Evolutionary conservation across 768 basidiomycete genomes (phyloP).

Genomic region (Ramaria rubella): DNA sequence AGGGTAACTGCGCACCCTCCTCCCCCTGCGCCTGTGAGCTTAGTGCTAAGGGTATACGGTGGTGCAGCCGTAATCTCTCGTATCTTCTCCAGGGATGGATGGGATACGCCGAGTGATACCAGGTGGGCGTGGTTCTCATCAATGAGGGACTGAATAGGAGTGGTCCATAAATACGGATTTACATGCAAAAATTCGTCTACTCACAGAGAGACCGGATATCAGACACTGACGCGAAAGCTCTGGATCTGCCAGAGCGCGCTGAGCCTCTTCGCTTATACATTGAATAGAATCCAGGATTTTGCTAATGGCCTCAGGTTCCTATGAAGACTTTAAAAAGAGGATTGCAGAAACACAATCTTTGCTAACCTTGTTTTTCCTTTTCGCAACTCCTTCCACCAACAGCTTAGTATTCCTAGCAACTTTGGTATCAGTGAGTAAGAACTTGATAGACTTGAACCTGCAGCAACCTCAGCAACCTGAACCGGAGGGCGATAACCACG

Average conservation of each 20-base stretch:
- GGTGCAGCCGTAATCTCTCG: conserved; percentile 55
- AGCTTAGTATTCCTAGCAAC: conserved; percentile 92
- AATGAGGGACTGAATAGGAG: conserved; percentile 57
- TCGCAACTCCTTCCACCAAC: conserved; percentile 83
- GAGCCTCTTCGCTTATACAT: conserved; percentile 76
- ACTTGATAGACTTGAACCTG: conserved; percentile 86
- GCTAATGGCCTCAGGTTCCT: conserved; percentile 84
- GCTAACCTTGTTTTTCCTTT: conserved; percentile 53
- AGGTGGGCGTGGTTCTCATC: conserved; percentile 86
- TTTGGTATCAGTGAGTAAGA: conserved; percentile 89
- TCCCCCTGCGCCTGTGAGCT: conserved; percentile 95
- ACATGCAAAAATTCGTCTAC: conserved; percentile 26
- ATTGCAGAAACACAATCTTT: neutral
- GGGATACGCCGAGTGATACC: conserved; percentile 82
- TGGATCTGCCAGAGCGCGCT: conserved; percentile 63
- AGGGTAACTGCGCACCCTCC: conserved; percentile 97
- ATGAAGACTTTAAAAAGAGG: neutral
- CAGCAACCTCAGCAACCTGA: conserved; percentile 8
- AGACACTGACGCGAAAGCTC: conserved; percentile 61
- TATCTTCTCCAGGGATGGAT: conserved; percentile 80
- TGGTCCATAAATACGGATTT: conserved; percentile 12
- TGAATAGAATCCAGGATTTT: conserved; percentile 77
- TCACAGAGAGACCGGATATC: conserved; percentile 61
- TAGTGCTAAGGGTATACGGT: conserved; percentile 75
- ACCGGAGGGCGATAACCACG: too few relatives aligned